These are phyloP conservation scores for Quercus aquifolioides DNA, from an alignment of 306 rosid genomes.

Conservation along the genomic window DNA sequence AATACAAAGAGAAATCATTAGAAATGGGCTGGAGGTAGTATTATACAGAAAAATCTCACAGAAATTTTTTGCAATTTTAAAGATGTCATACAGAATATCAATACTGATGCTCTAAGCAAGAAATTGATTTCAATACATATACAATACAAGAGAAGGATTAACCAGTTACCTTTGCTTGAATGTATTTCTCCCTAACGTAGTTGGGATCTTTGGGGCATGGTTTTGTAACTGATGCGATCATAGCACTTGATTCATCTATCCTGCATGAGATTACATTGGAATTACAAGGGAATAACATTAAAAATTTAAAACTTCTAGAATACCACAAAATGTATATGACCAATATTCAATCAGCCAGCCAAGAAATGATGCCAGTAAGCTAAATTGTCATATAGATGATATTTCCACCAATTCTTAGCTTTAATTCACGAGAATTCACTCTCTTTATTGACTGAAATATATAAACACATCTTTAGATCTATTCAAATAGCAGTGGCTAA, in stretches of 20 bases:
- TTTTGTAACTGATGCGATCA: slow-evolving; percentile 37
- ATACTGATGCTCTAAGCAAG: slow-evolving; percentile 8
- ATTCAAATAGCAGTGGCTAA: no score
- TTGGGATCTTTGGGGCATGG: slow-evolving; percentile 61
- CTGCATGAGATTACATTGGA: slow-evolving; percentile 42
- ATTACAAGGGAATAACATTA: neutral
- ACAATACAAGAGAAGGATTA: neutral
- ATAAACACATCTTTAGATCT: neutral
- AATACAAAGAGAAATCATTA: neutral
- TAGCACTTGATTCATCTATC: slow-evolving; percentile 33
- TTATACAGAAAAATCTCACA: neutral
- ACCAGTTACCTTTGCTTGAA: slow-evolving; percentile 70
- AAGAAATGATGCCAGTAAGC: neutral
- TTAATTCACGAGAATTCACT: neutral
- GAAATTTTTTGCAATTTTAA: neutral
- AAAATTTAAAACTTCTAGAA: neutral
- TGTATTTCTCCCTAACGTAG: slow-evolving; percentile 72
- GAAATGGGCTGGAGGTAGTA: neutral
- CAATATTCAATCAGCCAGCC: neutral
- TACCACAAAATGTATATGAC: neutral
- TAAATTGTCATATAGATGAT: neutral
- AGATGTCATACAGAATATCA: neutral
- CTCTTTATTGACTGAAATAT: neutral
- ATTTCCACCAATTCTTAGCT: neutral
- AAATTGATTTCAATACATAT: slow-evolving; percentile 7